A percentile compares a stretch with the other conserved stretches of the same genome.
These are phyloP conservation scores for Daldinia decipiens DNA, from an alignment of 495 filamentous ascomycete genomes.

Conservation along the genomic window DNA sequence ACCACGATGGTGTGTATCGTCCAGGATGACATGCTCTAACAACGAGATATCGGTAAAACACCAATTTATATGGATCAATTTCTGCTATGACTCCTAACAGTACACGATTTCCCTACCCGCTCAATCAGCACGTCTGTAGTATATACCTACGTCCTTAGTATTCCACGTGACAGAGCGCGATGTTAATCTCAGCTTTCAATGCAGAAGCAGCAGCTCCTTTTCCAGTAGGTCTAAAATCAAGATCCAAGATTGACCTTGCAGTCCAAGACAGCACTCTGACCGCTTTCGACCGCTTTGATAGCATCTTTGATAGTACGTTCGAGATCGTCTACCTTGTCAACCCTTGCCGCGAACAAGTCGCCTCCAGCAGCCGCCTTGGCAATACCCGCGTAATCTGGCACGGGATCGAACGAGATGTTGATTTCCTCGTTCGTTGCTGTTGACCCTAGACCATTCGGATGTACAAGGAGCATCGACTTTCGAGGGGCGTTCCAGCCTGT, in stretches of 20 bases:
- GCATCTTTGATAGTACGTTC: conserved; percentile 71
- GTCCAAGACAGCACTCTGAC: conserved; percentile 74
- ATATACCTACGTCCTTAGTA: neutral
- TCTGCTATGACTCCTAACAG: neutral
- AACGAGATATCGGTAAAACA: neutral
- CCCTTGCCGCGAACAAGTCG: conserved; percentile 69
- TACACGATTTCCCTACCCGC: neutral
- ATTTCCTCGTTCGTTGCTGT: conserved; percentile 84
- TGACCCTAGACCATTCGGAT: conserved; percentile 81
- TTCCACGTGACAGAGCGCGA: neutral
- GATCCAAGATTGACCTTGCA: conserved; percentile 58
- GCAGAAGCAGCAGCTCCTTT: neutral
- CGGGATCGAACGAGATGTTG: conserved; percentile 87
- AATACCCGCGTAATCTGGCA: conserved; percentile 90
- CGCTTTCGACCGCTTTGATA: conserved; percentile 72
- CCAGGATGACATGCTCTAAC: neutral
- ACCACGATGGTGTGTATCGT: neutral
- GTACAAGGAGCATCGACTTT: conserved; percentile 79
- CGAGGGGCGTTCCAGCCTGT: conserved; percentile 87
- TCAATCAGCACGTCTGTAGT: neutral
- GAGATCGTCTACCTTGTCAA: conserved; percentile 70
- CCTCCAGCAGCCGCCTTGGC: conserved; percentile 89
- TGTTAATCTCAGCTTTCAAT: neutral
- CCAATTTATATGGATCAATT: conserved; percentile 2
- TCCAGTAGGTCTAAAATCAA: conserved; percentile 32